Conservation (phyloP, 2,329 filamentous ascomycete genomes). For the Penicillium occitanis region DNA sequence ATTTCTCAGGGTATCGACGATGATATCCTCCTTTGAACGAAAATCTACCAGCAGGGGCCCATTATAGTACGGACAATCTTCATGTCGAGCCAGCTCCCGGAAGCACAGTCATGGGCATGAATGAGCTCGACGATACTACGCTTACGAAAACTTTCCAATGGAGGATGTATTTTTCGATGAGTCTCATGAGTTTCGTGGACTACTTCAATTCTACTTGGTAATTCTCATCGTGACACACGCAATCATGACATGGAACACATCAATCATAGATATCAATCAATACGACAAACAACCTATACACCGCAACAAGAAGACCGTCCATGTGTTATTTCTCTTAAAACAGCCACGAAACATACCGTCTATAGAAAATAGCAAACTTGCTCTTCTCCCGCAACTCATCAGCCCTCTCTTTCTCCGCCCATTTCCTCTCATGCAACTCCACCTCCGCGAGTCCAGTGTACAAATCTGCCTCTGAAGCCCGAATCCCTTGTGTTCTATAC, state of each 20-base stretch:
- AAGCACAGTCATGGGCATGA: no score
- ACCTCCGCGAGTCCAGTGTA: conserved; percentile 8
- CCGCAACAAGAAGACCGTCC: not conserved
- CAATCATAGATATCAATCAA: not conserved
- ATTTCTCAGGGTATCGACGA: no score
- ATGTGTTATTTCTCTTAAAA: not conserved
- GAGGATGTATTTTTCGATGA: not conserved
- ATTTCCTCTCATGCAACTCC: conserved; percentile 10
- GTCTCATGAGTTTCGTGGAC: not conserved
- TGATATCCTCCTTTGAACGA: no score
- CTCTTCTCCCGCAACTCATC: conserved; percentile 6
- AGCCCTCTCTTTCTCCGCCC: not conserved
- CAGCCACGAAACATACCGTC: conserved; percentile 10
- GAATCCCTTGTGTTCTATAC: conserved; percentile 55
- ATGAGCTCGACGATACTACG: not conserved
- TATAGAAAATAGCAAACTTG: not conserved
- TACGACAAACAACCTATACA: not conserved
- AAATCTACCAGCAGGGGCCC: no score
- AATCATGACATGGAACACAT: not conserved
- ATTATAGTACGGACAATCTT: no score
- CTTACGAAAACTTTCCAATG: not conserved
- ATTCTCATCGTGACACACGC: not conserved
- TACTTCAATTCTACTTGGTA: not conserved
- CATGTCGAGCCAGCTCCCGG: no score
- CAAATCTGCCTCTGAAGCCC: conserved; percentile 62